Base-by-base conservation (phyloP, 2,329 filamentous ascomycete genomes). In the Colletotrichum viniferum region DNA sequence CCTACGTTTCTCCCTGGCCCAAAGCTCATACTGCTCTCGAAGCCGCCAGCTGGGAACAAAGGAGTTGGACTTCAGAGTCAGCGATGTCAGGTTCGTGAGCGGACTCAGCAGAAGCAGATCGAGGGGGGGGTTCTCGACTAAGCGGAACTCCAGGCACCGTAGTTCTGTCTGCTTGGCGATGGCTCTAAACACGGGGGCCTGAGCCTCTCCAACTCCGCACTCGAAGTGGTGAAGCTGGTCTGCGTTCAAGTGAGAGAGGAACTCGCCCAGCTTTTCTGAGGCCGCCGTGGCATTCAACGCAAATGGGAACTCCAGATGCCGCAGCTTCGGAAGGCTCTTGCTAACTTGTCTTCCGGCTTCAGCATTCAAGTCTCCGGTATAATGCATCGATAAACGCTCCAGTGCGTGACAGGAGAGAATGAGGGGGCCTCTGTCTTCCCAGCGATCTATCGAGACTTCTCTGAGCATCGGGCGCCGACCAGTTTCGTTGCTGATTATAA, bases 21-120 rank as follows among this genome's bases (percentile, higher is more conserved):
- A 74, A 1, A 24, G n/a, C 8, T n/a, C 18, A 61, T 63, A 71
- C 14, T 8, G 4, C 9, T 12, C 9, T n/a, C 32, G 26, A 1
- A 21, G 2, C 8, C 8, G 18, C 3, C 1, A 2, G 28, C 13
- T 6, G 0, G 18, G 5, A 12, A 5, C 3, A 21, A 5, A 14
- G 67, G 56, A 70, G 60, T 65, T 71, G 43, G 24, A 36, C 10
- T 34, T 65, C 43, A 74, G 32, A 3, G 48, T 74, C n/a, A 74
- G 48, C 7, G 48, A 70, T 1, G 48, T 74, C 28, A 74, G 8
- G 7, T 34, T 65, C 12, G 21, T 64, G 4, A 74, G 71, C 48
- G 30, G 30, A 21, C 58, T 24, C 3, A 71, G 18, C 7, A 24
- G 12, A 30, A 60, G 26, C n/a, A 71, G 8, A 7, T 74, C n/a